Evolutionary conservation across 345 rosid genomes (phyloP), one percentile per base, ranked within the genome.

Genomic region (Moringa oleifera): DNA sequence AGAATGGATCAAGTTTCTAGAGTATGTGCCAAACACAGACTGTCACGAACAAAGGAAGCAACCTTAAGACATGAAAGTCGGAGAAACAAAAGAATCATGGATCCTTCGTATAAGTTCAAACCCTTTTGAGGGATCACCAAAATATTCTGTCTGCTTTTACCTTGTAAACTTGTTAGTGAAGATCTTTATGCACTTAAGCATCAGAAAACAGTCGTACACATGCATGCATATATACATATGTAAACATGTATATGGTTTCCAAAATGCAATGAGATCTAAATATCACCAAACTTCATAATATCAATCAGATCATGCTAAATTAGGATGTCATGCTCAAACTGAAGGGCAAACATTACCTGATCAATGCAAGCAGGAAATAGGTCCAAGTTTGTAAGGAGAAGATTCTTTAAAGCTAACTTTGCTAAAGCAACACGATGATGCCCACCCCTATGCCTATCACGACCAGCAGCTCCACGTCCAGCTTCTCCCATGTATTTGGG

Each of bases 361-460:
- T 90, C 99, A 67, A 94, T 94, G 82, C 97, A 94, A 69, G 97
- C 86, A 66, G 96, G 99, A 69, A 94, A 85, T 36, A 94, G 89
- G 77, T 94, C 99, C 83, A 94, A 85, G 68, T 94, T 94, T 53
- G 96, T 88, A 47, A 94, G 91, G 24, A 94, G 95, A 78, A 94
- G 95, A 81, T 90, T 86, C 80, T 85, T 94, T 72, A 94, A 81
- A 75, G 99, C 99, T 80, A 90, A 70, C 70, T 87, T 94, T 28
- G 99, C 99, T 77, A 94, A 79, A 23, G 88, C 83, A 70, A 87
- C 93, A 72, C 99, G 95, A 69, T 80, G 93, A 78, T 94, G 95
- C 51, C 96, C 85, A 58, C 85, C 86, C 74, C 90, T 79, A 62
- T 80, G 85, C 75, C 91, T 86, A 78, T 88, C 96, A 68, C 97